Conservation (phyloP, 2,329 filamentous ascomycete genomes). For the Aspergillaceae sp. region DNA sequence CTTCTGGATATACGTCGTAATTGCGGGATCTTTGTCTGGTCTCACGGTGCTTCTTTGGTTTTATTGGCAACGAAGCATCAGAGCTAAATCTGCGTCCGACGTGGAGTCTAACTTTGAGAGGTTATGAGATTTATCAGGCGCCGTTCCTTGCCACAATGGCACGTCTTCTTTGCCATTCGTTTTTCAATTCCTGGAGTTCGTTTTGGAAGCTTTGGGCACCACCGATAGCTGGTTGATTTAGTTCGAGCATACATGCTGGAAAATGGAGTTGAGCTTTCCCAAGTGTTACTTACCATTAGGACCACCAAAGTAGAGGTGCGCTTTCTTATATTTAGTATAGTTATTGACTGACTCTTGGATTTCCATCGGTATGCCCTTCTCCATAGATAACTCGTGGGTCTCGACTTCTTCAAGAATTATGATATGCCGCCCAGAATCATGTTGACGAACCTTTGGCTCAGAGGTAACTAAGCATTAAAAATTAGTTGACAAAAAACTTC, state of each 20-base stretch:
- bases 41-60: not conserved
- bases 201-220: not conserved
- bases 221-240: not conserved
- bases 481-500: not conserved
- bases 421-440: not conserved
- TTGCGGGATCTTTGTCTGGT: not conserved
- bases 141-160: not conserved
- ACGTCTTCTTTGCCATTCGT: not conserved
- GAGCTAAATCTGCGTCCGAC: not conserved
- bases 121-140: not conserved
- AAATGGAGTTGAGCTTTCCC: not conserved
- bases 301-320: not conserved
- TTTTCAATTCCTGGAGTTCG: not conserved
- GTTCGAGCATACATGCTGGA: not conserved
- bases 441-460: not conserved
- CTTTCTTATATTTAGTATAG: not conserved
- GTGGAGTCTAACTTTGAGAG: not conserved
- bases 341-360: not conserved
- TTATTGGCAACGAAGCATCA: not conserved
- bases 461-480: not conserved
- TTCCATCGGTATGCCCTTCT: not conserved
- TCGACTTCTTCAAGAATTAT: not conserved
- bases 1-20: not conserved
- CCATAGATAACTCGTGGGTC: not conserved
- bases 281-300: not conserved